Conservation (phyloP, 176 grass and related monocot genomes). For the Poa annua region DNA sequence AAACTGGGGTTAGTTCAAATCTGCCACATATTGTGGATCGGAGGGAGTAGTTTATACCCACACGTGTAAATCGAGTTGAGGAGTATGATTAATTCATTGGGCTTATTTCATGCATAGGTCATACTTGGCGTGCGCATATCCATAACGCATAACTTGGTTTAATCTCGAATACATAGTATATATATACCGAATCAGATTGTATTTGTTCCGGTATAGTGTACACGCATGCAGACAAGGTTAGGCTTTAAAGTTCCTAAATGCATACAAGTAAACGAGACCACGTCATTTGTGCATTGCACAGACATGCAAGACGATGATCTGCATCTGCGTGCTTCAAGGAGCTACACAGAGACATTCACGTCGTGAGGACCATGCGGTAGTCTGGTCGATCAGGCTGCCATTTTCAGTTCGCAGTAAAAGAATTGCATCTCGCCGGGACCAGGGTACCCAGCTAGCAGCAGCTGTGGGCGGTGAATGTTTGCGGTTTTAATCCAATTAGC, state of each 20-base stretch:
- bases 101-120: no score
- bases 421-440: not conserved
- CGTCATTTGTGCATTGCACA: not conserved
- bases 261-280: not conserved
- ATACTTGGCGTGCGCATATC: no score
- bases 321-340: slow-evolving; percentile 32
- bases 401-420: slow-evolving; percentile 43
- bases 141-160: no score
- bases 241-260: not conserved
- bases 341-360: slow-evolving; percentile 28
- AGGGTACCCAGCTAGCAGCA: not conserved
- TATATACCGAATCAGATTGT: not conserved
- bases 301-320: slow-evolving; percentile 7
- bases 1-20: no score
- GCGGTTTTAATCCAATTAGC: slow-evolving; percentile 33
- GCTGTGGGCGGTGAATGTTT: slow-evolving; percentile 31
- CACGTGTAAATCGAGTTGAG: no score
- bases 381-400: slow-evolving; percentile 35
- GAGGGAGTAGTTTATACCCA: no score
- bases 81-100: no score
- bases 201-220: not conserved
- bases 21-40: no score
- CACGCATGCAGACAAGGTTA: not conserved
- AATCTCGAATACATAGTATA: no score
- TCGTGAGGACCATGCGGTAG: slow-evolving; percentile 27